Conservation (phyloP, 306 rosid species). For the Fagus crenata region DNA sequence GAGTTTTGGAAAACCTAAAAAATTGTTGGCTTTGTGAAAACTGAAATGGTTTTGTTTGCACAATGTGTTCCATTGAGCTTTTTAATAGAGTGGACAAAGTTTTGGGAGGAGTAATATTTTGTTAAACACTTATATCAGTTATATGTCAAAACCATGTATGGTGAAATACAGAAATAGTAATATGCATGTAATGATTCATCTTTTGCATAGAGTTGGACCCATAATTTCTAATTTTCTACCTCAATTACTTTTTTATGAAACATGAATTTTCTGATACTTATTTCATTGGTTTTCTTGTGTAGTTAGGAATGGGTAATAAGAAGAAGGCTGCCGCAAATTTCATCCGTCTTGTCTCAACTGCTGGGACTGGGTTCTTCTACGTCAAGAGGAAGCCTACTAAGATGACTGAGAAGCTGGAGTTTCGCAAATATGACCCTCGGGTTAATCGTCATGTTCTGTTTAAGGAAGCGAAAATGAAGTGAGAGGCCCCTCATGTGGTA, state of each 20-base stretch:
- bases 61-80: not conserved
- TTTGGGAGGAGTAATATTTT: not conserved
- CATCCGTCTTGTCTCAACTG: slow-evolving; percentile 82
- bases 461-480: slow-evolving; percentile 96
- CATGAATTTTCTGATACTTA: not conserved
- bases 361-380: slow-evolving; percentile 93
- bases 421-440: slow-evolving; percentile 79
- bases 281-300: slow-evolving; percentile 4
- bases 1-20: not conserved
- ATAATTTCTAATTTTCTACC: too few relatives aligned
- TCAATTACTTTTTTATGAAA: not conserved
- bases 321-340: slow-evolving; percentile 87
- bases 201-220: too few relatives aligned
- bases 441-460: slow-evolving; percentile 88
- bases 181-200: not conserved
- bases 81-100: not conserved
- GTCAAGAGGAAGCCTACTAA: slow-evolving; percentile 89
- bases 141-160: not conserved
- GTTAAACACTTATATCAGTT: not conserved
- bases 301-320: slow-evolving; percentile 72
- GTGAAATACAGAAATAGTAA: slow-evolving; percentile 5
- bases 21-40: not conserved
- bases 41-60: not conserved
- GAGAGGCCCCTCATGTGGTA: slow-evolving; percentile 18
- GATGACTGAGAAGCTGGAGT: slow-evolving; percentile 83